A percentile compares a stretch with the other conserved stretches of the same genome.
Evolutionary conservation across 225 moss, liverwort and hornwort genomes (phyloP).

Genomic region (Thuidium tamariscinum): DNA sequence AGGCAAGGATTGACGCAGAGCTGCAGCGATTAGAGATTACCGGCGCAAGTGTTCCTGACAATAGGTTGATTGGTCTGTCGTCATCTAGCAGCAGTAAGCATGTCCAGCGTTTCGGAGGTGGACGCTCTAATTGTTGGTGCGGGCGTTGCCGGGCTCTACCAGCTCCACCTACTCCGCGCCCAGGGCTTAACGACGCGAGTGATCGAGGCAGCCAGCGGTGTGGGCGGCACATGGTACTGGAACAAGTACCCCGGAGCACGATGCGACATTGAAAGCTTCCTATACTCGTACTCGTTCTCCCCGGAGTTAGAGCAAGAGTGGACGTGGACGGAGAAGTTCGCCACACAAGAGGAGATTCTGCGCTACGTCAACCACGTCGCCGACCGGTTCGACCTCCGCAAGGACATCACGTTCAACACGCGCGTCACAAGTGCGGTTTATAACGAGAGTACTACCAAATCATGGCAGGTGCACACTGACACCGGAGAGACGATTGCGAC

Average conservation of each 20-base stretch:
- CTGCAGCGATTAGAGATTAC: not conserved
- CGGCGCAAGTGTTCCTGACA: not conserved
- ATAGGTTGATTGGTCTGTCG: not conserved
- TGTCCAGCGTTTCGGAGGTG: not conserved
- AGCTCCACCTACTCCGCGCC: slow-evolving; percentile 11
- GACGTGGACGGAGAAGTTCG: slow-evolving; percentile 31
- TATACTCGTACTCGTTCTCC: slow-evolving; percentile 37
- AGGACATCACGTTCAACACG: slow-evolving; percentile 17
- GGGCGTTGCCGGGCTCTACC: slow-evolving; percentile 15
- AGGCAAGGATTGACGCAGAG: not conserved
- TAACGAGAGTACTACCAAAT: not conserved
- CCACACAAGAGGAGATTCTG: not conserved
- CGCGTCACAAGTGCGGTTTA: slow-evolving; percentile 14
- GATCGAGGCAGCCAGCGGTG: slow-evolving; percentile 12
- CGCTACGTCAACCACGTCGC: slow-evolving; percentile 26
- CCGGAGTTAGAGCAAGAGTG: slow-evolving; percentile 31
- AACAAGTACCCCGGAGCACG: slow-evolving; percentile 30
- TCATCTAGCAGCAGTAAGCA: not conserved
- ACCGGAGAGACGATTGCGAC: not conserved
- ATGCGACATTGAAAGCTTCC: slow-evolving; percentile 18
- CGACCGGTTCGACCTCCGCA: slow-evolving; percentile 32
- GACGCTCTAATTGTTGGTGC: slow-evolving; percentile 20
- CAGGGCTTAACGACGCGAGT: not conserved
- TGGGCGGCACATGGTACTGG: slow-evolving; percentile 42
- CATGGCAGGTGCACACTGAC: slow-evolving; percentile 23